A percentile compares a stretch with the other conserved stretches of the same genome.
Evolutionary conservation across 1,284 basidiomycete genomes (phyloP).

Genomic region (Cystobasidiaceae sp.): DNA sequence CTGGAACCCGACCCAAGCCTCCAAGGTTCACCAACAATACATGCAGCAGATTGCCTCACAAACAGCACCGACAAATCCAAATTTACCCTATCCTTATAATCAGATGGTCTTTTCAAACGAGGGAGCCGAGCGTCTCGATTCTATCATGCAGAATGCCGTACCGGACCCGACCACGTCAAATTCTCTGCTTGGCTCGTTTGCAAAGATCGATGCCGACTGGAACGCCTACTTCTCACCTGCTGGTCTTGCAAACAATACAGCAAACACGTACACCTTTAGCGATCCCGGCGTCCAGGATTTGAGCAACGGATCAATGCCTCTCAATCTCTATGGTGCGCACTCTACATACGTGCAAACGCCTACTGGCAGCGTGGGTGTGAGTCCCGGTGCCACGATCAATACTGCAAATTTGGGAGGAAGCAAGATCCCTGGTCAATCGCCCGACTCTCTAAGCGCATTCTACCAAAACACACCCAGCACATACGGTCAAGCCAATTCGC

Average conservation of each 20-base stretch:
- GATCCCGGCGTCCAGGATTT: no score
- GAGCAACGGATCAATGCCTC: no score
- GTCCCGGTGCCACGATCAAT: no score
- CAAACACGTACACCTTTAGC: not conserved
- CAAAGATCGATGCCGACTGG: conserved; percentile 29
- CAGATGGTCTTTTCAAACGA: conserved; percentile 23
- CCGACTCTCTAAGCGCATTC: no score
- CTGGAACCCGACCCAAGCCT: conserved; percentile 11
- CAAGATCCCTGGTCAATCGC: no score
- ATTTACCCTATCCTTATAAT: conserved; percentile 23
- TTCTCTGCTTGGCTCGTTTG: conserved; percentile 22
- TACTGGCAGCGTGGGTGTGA: no score
- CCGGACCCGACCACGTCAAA: conserved; percentile 14
- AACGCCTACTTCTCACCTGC: conserved; percentile 25
- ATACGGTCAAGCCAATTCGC: no score
- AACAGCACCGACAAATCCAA: conserved; percentile 7
- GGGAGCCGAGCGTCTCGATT: conserved; percentile 16
- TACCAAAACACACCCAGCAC: no score
- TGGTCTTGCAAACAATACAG: not conserved
- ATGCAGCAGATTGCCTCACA: conserved; percentile 21
- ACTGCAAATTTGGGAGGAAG: no score
- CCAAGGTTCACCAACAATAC: conserved; percentile 19
- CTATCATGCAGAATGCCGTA: conserved; percentile 8
- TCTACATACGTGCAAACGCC: no score
- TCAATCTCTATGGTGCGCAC: no score